Evolutionary conservation across 371 early-diverging fungal species (phyloP).

Genomic region (Mucor racemosus): DNA sequence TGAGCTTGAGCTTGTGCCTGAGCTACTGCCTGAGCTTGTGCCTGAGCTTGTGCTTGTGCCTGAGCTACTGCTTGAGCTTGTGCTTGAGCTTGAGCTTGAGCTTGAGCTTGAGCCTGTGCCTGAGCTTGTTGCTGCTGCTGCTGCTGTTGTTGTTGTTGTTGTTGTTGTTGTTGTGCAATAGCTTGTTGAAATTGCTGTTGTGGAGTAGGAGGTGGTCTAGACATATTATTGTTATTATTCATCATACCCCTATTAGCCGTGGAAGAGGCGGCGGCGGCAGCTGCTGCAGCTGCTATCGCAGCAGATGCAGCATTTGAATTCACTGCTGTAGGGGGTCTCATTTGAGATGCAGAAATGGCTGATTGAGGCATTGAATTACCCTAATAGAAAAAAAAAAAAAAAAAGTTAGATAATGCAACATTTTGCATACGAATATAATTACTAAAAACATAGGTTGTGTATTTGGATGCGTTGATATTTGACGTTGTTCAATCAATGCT

Average conservation of each 20-base stretch:
- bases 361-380: slow-evolving; percentile 32
- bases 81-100: background rate
- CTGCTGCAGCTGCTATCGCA: slow-evolving; percentile 39
- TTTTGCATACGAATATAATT: background rate
- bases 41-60: slow-evolving; percentile 33
- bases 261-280: slow-evolving; percentile 36
- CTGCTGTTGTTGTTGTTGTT: slow-evolving; percentile 10
- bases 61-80: slow-evolving; percentile 16
- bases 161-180: slow-evolving; percentile 21
- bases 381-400: slow-evolving; percentile 14
- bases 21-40: slow-evolving; percentile 36
- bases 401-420: background rate
- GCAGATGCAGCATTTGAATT: slow-evolving; percentile 30
- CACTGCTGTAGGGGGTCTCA: slow-evolving; percentile 26
- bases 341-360: slow-evolving; percentile 23
- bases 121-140: background rate
- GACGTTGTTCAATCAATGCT: slow-evolving; percentile 70
- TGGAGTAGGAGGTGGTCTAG: slow-evolving; percentile 22
- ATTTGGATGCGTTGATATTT: slow-evolving; percentile 47
- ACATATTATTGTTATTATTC: slow-evolving; percentile 10
- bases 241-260: slow-evolving; percentile 19
- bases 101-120: slow-evolving; percentile 4
- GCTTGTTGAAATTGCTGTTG: slow-evolving; percentile 33
- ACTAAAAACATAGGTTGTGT: slow-evolving; percentile 20
- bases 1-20: slow-evolving; percentile 22